Evolutionary conservation across 345 rosid genomes (phyloP).

Genomic region (Rhizophora mangle): DNA sequence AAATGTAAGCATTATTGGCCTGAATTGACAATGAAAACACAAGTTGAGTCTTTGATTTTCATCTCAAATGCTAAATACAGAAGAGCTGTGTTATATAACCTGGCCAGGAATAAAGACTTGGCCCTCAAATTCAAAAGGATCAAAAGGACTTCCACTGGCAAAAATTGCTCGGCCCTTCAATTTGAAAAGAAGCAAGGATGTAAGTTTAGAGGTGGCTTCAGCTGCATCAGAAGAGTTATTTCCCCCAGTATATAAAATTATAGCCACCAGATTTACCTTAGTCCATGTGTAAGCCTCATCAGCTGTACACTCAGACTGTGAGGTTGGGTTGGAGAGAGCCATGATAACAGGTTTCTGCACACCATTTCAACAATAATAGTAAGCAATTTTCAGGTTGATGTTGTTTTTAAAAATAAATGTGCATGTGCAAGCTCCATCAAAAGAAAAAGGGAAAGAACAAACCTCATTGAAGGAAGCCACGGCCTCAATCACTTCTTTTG

Average conservation of each 20-base stretch:
- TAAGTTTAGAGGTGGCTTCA: background rate
- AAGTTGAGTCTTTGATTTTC: background rate
- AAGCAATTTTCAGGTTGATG: background rate
- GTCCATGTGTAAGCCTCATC: conserved; percentile 93
- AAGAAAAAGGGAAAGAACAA: conserved; percentile 16
- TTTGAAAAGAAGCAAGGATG: conserved; percentile 1
- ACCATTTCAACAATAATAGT: conserved; percentile 10
- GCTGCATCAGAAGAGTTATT: background rate
- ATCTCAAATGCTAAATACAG: conserved; percentile 6
- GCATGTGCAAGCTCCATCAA: background rate
- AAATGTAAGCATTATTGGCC: conserved; percentile 95
- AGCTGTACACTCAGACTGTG: conserved; percentile 94
- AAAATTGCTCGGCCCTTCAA: conserved; percentile 82
- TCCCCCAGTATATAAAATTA: background rate
- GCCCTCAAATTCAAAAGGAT: conserved; percentile 65
- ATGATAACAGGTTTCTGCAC: conserved; percentile 82
- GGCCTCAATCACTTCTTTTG: conserved; percentile 77
- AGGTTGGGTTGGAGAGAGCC: conserved; percentile 92
- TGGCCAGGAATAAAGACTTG: conserved; percentile 72
- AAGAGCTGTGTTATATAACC: conserved; percentile 34
- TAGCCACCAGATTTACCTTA: conserved; percentile 39
- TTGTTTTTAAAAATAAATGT: background rate
- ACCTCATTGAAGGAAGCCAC: conserved; percentile 81
- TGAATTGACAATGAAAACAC: conserved; percentile 24
- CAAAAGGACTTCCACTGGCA: conserved; percentile 97